Percentiles rank a stretch among this genome's conserved stretches.
Evolutionary conservation across 1,139 yeast genomes (phyloP).

Genomic region (Taiozyma sp.): DNA sequence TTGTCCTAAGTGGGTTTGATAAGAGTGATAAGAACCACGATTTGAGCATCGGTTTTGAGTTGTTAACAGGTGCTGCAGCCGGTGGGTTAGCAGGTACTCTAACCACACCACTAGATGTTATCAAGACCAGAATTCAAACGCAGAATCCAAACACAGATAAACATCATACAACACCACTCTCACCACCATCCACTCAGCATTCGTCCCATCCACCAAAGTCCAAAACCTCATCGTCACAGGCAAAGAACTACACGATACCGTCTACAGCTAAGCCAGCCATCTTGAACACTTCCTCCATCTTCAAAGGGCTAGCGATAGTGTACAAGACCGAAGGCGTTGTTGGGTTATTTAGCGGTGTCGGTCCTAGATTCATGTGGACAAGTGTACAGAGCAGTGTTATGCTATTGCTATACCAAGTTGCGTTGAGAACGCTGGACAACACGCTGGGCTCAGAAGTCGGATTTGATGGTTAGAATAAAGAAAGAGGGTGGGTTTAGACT

Average conservation of each 20-base stretch:
- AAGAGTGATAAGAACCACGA: conserved; percentile 29
- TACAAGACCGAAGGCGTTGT: conserved; percentile 69
- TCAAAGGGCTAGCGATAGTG: conserved; percentile 60
- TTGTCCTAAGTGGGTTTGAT: conserved; percentile 7
- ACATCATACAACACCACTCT: conserved; percentile 10
- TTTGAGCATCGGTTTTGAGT: conserved; percentile 57
- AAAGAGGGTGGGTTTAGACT: not conserved
- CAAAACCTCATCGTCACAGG: conserved; percentile 8
- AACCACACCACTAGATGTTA: conserved; percentile 86
- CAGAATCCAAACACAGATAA: conserved; percentile 32
- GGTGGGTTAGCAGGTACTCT: conserved; percentile 92
- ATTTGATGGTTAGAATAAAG: not conserved
- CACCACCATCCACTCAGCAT: conserved; percentile 12
- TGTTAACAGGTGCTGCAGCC: conserved; percentile 89
- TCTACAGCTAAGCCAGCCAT: conserved; percentile 28
- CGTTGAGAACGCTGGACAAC: conserved; percentile 28
- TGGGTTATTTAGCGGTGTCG: conserved; percentile 91
- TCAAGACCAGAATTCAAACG: conserved; percentile 91
- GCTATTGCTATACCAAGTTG: conserved; percentile 76
- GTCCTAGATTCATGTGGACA: conserved; percentile 96
- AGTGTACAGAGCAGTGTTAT: conserved; percentile 92
- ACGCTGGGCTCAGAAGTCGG: not conserved
- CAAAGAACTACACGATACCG: conserved; percentile 14
- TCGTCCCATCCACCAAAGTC: conserved; percentile 4
- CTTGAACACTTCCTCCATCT: conserved; percentile 49